These are phyloP conservation scores for Dryadomyces quercus-mongolicae DNA, from an alignment of 2,329 filamentous ascomycete species.

Conservation along the genomic window DNA sequence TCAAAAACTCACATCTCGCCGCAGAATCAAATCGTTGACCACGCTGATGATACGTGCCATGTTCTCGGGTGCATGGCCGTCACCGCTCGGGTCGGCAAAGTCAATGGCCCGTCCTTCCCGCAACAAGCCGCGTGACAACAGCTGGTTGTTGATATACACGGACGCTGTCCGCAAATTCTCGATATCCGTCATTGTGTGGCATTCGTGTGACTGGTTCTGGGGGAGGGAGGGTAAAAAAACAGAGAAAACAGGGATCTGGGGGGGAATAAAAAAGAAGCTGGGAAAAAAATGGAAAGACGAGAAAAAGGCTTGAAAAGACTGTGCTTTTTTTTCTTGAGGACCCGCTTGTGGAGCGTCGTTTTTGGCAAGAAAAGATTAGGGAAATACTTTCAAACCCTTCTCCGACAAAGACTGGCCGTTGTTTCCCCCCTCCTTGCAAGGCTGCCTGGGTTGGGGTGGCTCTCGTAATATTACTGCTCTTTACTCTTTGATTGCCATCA, in stretches of 20 bases:
- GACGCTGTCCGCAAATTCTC: constrained; percentile 56
- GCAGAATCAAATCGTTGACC: constrained; percentile 82
- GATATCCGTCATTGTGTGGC: constrained; percentile 35
- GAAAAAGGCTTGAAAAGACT: background rate
- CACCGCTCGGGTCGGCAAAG: constrained; percentile 62
- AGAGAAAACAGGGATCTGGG: background rate
- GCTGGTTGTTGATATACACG: constrained; percentile 61
- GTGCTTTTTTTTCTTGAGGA: background rate
- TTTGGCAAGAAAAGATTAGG: background rate
- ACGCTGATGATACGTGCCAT: constrained; percentile 86
- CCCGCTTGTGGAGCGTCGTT: background rate
- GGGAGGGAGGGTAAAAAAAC: background rate
- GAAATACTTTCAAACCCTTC: background rate
- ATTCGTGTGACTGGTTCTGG: background rate
- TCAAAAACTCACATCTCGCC: constrained; percentile 60
- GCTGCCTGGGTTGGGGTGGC: background rate
- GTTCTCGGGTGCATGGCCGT: constrained; percentile 35
- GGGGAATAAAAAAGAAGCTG: background rate
- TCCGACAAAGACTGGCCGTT: background rate
- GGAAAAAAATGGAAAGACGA: background rate
- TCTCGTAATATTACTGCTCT: background rate
- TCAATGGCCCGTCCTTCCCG: constrained; percentile 65
- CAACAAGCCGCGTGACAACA: constrained; percentile 52
- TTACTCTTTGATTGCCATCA: background rate
- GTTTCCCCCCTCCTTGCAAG: background rate